These are phyloP conservation scores for Xylaria arbuscula DNA, from an alignment of 2,329 filamentous ascomycete species.

Conservation along the genomic window DNA sequence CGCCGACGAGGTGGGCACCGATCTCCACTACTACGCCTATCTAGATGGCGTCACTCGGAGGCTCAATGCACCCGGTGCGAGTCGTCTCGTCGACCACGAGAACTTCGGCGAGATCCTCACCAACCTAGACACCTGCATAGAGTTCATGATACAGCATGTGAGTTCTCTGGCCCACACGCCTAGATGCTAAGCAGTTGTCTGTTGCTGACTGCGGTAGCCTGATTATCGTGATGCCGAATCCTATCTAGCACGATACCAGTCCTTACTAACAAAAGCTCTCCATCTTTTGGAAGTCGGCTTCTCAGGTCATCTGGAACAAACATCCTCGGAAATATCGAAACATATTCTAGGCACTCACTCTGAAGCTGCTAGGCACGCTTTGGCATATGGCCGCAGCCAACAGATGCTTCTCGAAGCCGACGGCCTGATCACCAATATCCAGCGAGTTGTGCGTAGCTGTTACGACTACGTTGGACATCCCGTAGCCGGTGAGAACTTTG, in stretches of 20 bases:
- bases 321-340: conserved; percentile 65
- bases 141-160: conserved; percentile 90
- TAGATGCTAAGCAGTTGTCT: neutral
- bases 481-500: conserved; percentile 57
- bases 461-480: conserved; percentile 65
- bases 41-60: conserved; percentile 89
- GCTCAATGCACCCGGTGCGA: conserved; percentile 90
- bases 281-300: conserved; percentile 71
- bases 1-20: conserved; percentile 85
- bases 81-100: conserved; percentile 83
- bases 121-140: conserved; percentile 89
- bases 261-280: conserved; percentile 76
- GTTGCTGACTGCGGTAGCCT: conserved; percentile 61
- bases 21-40: conserved; percentile 94
- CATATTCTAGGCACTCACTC: conserved; percentile 67
- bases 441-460: conserved; percentile 61
- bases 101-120: conserved; percentile 89
- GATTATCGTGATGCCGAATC: conserved; percentile 87
- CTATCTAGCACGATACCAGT: conserved; percentile 87
- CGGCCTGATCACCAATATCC: conserved; percentile 66
- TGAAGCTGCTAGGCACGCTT: conserved; percentile 68
- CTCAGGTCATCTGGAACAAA: conserved; percentile 62
- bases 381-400: conserved; percentile 69
- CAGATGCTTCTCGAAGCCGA: conserved; percentile 68
- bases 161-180: conserved; percentile 48